Evolutionary conservation across 2,329 filamentous ascomycete species (phyloP).

Genomic region (Aspergillus sergii): DNA sequence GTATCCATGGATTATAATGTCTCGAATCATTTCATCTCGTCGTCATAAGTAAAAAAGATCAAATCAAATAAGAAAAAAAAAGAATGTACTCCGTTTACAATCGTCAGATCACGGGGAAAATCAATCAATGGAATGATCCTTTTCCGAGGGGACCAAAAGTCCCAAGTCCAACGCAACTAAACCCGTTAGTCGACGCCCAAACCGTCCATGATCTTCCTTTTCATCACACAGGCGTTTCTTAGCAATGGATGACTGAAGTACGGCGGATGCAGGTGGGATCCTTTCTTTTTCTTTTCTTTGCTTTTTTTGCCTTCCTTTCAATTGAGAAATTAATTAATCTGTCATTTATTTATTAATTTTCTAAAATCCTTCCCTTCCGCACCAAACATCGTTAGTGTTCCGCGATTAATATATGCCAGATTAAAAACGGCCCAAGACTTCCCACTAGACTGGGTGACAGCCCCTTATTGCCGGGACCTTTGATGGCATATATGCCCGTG

Average conservation of each 20-base stretch:
- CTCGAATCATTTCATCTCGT: neutral
- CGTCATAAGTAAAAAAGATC: too few species aligned
- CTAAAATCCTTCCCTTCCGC: neutral
- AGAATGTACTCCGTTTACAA: too few species aligned
- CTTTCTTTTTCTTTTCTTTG: neutral
- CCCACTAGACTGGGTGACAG: neutral
- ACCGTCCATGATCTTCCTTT: slow-evolving; percentile 10
- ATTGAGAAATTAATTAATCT: neutral
- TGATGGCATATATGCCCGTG: neutral
- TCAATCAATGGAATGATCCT: neutral
- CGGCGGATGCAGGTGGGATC: neutral
- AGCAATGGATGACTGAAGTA: slow-evolving; percentile 1
- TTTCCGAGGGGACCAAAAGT: slow-evolving; percentile 2
- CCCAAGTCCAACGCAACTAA: neutral
- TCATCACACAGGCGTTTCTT: slow-evolving; percentile 6
- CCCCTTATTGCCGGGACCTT: slow-evolving; percentile 7
- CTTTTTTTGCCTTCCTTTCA: slow-evolving; percentile 4
- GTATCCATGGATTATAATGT: neutral
- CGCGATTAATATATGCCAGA: slow-evolving; percentile 5
- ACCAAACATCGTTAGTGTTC: slow-evolving; percentile 1
- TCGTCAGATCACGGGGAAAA: neutral
- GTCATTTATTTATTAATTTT: neutral
- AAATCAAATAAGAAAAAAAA: neutral
- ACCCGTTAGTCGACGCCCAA: neutral
- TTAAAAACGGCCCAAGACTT: slow-evolving; percentile 7